phyloP scores from a whole-genome alignment of 805 yeast species.

The Brettanomyces custersianus region DNA sequence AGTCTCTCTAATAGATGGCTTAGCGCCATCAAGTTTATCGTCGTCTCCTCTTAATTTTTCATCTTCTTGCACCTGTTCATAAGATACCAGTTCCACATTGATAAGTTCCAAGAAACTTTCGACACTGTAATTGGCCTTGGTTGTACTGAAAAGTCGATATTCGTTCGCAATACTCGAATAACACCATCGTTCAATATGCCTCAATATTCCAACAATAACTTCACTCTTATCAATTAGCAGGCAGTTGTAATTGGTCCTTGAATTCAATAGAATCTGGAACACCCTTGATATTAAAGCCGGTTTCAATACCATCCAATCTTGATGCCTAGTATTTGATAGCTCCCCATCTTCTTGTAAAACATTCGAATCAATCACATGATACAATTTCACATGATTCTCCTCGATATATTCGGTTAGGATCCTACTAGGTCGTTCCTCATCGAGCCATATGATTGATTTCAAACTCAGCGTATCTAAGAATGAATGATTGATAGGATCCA shows the following conservation, averaged over 20 bases:
- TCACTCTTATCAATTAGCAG: slow-evolving; percentile 74
- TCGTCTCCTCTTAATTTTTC: slow-evolving; percentile 2
- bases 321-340: slow-evolving; percentile 14
- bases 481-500: slow-evolving; percentile 69
- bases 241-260: slow-evolving; percentile 50
- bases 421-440: slow-evolving; percentile 79
- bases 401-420: slow-evolving; percentile 58
- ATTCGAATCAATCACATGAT: slow-evolving; percentile 28
- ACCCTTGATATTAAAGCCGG: slow-evolving; percentile 56
- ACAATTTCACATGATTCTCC: slow-evolving; percentile 43
- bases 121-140: slow-evolving; percentile 65
- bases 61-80: slow-evolving; percentile 18
- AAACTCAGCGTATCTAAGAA: slow-evolving; percentile 68
- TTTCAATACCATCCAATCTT: slow-evolving; percentile 71
- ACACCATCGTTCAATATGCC: slow-evolving; percentile 85
- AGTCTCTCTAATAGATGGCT: background rate
- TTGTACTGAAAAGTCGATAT: slow-evolving; percentile 65
- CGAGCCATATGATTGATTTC: slow-evolving; percentile 61
- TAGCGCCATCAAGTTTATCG: slow-evolving; percentile 4
- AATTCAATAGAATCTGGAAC: slow-evolving; percentile 56
- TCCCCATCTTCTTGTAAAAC: slow-evolving; percentile 19
- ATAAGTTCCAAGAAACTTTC: slow-evolving; percentile 77
- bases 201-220: slow-evolving; percentile 68
- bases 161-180: slow-evolving; percentile 78
- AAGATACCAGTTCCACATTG: slow-evolving; percentile 41